These are phyloP conservation scores for Fusarium mundagurra DNA, from an alignment of 2,329 filamentous ascomycete genomes.

Conservation along the genomic window DNA sequence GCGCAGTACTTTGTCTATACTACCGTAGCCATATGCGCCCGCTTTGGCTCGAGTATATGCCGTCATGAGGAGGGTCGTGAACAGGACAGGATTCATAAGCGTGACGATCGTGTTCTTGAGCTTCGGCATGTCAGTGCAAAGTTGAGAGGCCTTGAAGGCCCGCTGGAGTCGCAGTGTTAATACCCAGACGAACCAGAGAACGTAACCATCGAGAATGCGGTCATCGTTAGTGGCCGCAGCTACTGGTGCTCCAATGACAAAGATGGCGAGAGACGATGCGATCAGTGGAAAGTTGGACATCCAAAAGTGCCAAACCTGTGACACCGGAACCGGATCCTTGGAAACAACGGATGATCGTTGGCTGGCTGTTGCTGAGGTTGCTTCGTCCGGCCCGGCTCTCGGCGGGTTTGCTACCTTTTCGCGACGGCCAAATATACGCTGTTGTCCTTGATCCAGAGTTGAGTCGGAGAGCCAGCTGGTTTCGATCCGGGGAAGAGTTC, in stretches of 20 bases:
- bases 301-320: slow-evolving; percentile 16
- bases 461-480: slow-evolving; percentile 37
- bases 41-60: slow-evolving; percentile 56
- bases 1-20: slow-evolving; percentile 44
- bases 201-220: slow-evolving; percentile 56
- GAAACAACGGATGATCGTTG: slow-evolving; percentile 15
- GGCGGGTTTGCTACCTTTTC: slow-evolving; percentile 6
- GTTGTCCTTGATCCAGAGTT: slow-evolving; percentile 14
- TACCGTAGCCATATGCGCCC: slow-evolving; percentile 39
- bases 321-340: neutral
- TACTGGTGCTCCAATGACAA: slow-evolving; percentile 55
- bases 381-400: neutral
- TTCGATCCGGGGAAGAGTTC: slow-evolving; percentile 17
- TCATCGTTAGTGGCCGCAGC: slow-evolving; percentile 47
- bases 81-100: slow-evolving; percentile 59
- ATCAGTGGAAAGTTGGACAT: slow-evolving; percentile 44
- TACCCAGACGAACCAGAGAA: slow-evolving; percentile 62
- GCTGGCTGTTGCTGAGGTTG: neutral
- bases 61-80: slow-evolving; percentile 56
- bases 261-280: slow-evolving; percentile 44
- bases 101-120: slow-evolving; percentile 50
- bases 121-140: slow-evolving; percentile 7
- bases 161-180: slow-evolving; percentile 52
- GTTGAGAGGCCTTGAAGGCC: slow-evolving; percentile 43
- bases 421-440: neutral